Evolutionary conservation across 2,329 filamentous ascomycete species (phyloP).

Genomic region (Cladophialophora carrionii): DNA sequence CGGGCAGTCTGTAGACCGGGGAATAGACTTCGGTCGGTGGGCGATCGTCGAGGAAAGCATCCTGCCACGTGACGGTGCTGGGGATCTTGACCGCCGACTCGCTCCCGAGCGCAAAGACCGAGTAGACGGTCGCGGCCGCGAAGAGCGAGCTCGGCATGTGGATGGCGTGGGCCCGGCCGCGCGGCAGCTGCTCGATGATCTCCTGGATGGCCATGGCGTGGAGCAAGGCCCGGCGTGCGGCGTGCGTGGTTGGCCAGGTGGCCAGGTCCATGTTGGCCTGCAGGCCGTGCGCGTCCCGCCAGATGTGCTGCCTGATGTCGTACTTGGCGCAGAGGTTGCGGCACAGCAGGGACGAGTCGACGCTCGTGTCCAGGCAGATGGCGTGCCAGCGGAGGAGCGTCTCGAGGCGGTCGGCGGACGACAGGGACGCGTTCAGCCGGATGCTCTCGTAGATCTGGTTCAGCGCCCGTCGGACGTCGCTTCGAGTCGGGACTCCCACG

Average conservation of each 20-base stretch:
- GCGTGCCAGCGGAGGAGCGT: conserved; percentile 52
- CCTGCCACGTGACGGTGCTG: conserved; percentile 48
- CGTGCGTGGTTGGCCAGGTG: conserved; percentile 46
- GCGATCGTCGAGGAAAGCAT: conserved; percentile 33
- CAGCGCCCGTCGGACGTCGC: conserved; percentile 48
- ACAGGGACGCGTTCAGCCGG: conserved; percentile 44
- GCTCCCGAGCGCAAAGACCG: conserved; percentile 48
- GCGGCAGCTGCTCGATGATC: conserved; percentile 51
- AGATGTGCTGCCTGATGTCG: conserved; percentile 48
- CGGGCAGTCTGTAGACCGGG: conserved; percentile 6
- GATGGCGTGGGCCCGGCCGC: conserved; percentile 51
- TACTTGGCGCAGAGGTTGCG: conserved; percentile 47
- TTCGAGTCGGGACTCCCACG: conserved; percentile 48
- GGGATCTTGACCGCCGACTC: conserved; percentile 46
- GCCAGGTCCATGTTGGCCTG: conserved; percentile 44
- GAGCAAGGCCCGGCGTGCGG: conserved; percentile 48
- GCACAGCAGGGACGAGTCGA: conserved; percentile 48
- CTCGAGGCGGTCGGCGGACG: conserved; percentile 46
- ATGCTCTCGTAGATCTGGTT: conserved; percentile 48
- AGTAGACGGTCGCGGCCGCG: conserved; percentile 50
- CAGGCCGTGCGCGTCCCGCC: conserved; percentile 38
- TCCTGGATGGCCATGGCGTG: conserved; percentile 54
- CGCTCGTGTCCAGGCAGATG: conserved; percentile 50
- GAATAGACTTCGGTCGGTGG: not conserved
- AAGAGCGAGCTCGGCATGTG: conserved; percentile 53